phyloP scores from a whole-genome alignment of 2,329 filamentous ascomycete genomes.

The Fusarium setosum region DNA sequence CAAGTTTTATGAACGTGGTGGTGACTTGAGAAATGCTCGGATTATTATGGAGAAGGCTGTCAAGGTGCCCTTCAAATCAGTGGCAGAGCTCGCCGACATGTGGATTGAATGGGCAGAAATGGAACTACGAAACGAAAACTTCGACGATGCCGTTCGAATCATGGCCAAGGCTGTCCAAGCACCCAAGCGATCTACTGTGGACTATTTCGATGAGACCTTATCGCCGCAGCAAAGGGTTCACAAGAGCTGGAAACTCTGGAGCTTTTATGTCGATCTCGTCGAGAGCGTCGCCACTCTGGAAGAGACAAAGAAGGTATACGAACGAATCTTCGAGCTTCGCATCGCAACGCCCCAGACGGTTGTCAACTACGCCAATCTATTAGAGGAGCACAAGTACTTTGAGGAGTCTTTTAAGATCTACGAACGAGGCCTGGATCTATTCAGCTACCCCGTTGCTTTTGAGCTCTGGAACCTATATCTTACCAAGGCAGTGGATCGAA shows the following conservation, averaged over 20 bases:
- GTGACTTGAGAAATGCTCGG: conserved; percentile 85
- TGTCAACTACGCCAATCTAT: conserved; percentile 95
- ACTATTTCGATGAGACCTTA: conserved; percentile 96
- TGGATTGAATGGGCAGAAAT: conserved; percentile 99
- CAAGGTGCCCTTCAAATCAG: conserved; percentile 97
- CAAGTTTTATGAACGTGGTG: conserved; percentile 93
- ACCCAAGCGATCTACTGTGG: conserved; percentile 97
- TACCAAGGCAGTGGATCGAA: conserved; percentile 95
- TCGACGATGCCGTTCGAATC: conserved; percentile 92
- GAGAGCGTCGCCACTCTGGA: conserved; percentile 93
- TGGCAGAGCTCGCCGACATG: conserved; percentile 96
- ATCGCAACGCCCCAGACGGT: conserved; percentile 98
- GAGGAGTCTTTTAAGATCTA: conserved; percentile 99
- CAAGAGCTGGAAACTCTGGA: conserved; percentile 99
- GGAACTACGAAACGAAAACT: conserved; percentile 95
- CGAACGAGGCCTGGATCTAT: conserved; percentile 95
- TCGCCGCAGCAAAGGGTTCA: conserved; percentile 96
- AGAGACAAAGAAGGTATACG: conserved; percentile 94
- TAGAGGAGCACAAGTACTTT: conserved; percentile 95
- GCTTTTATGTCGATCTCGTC: conserved; percentile 97
- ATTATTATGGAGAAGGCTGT: conserved; percentile 98
- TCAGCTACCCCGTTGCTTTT: conserved; percentile 97
- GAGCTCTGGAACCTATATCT: conserved; percentile 99
- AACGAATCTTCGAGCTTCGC: conserved; percentile 96
- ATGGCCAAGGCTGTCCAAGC: conserved; percentile 98